These are phyloP conservation scores for Sechiopsis laciniata DNA, from an alignment of 306 rosid species.

Conservation along the genomic window DNA sequence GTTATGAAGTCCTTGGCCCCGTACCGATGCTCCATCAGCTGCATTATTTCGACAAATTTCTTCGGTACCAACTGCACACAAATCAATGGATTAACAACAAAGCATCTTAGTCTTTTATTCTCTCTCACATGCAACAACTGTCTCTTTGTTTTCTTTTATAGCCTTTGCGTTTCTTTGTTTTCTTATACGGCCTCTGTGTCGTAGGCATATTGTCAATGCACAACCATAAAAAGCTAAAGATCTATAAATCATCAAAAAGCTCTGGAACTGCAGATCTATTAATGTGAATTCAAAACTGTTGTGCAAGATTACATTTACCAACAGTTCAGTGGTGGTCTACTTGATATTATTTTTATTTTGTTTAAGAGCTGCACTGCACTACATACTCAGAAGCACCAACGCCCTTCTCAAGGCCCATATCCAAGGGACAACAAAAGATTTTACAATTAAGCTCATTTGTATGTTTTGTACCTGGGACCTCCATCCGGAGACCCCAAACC, in stretches of 20 bases:
- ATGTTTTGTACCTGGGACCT: no score
- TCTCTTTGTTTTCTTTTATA: neutral
- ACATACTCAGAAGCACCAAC: no score
- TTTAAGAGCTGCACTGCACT: no score
- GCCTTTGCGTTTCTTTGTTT: no score
- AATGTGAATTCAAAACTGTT: no score
- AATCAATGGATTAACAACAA: slow-evolving; percentile 20
- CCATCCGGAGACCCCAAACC: no score
- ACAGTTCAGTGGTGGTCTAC: neutral
- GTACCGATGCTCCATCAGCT: slow-evolving; percentile 94
- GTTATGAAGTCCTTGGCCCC: slow-evolving; percentile 90
- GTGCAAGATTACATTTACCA: no score
- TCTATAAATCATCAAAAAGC: neutral
- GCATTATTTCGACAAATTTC: slow-evolving; percentile 69
- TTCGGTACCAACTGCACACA: slow-evolving; percentile 65
- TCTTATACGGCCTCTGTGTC: neutral
- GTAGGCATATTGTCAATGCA: neutral
- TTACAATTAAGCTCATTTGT: no score
- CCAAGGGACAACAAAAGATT: no score
- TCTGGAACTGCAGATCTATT: neutral
- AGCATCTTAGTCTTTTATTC: neutral
- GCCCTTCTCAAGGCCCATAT: no score
- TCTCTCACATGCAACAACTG: no score
- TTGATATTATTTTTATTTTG: neutral
- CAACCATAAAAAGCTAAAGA: slow-evolving; percentile 7